Conservation (phyloP, 2,329 filamentous ascomycete genomes). For the Chaetomium sp. region DNA sequence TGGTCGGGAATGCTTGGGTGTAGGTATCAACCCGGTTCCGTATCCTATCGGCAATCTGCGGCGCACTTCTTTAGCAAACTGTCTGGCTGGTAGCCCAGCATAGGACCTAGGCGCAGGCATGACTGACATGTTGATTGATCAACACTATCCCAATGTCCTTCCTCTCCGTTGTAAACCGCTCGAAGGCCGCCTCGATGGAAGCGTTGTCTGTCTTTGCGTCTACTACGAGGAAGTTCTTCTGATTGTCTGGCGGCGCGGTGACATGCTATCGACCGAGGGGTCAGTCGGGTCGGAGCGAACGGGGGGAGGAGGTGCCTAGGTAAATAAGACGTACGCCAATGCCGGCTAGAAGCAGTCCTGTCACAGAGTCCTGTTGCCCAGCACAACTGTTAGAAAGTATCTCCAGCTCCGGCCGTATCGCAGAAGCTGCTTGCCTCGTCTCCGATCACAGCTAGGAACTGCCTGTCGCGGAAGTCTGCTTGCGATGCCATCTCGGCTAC, state of each 20-base stretch:
- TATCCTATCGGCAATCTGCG: conserved; percentile 89
- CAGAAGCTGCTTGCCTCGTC: conserved; percentile 71
- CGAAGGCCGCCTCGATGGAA: conserved; percentile 86
- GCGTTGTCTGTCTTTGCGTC: conserved; percentile 89
- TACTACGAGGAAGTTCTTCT: conserved; percentile 98
- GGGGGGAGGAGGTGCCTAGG: background rate
- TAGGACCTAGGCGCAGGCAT: too few relatives aligned
- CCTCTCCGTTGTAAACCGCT: conserved; percentile 81
- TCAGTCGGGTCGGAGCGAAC: conserved; percentile 3
- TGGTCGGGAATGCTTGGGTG: conserved; percentile 90
- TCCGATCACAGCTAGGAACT: conserved; percentile 96
- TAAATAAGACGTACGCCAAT: conserved; percentile 69
- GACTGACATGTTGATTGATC: conserved; percentile 92
- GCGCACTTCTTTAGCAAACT: background rate
- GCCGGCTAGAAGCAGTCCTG: conserved; percentile 89
- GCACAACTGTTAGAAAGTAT: conserved; percentile 22
- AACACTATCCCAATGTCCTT: conserved; percentile 97
- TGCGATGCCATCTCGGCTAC: conserved; percentile 51
- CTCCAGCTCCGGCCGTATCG: background rate
- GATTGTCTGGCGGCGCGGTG: conserved; percentile 79
- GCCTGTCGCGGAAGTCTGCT: conserved; percentile 75
- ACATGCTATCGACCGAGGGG: conserved; percentile 69
- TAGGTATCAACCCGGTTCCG: conserved; percentile 87
- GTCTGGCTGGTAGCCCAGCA: background rate
- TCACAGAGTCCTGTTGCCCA: conserved; percentile 81